These are phyloP conservation scores for Entomortierella beljakovae DNA, from an alignment of 192 early-diverging fungal genomes.

Conservation along the genomic window DNA sequence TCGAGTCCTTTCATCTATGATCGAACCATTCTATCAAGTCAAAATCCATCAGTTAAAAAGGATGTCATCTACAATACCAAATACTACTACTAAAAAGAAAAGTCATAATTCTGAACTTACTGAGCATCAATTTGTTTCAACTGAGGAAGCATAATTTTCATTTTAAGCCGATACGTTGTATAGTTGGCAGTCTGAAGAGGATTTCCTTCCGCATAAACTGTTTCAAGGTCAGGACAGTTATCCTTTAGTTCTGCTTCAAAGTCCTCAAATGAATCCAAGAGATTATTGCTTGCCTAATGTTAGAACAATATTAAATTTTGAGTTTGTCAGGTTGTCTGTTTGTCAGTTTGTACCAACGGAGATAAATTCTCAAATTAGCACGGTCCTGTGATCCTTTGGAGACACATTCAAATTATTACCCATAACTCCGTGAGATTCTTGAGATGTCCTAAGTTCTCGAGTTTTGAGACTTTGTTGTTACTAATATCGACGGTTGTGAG, in stretches of 20 bases:
- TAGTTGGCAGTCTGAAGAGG: constrained; percentile 84
- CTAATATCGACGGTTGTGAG: constrained; percentile 89
- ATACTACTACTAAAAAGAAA: background rate
- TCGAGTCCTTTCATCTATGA: background rate
- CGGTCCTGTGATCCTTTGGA: no score
- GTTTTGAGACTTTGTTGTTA: constrained; percentile 78
- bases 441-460: constrained; percentile 82
- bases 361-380: no score
- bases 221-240: constrained; percentile 71
- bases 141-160: constrained; percentile 87
- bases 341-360: no score
- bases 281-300: constrained; percentile 80
- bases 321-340: no score
- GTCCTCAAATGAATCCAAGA: constrained; percentile 81
- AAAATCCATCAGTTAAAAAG: no score
- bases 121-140: constrained; percentile 94
- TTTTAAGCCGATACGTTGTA: constrained; percentile 87
- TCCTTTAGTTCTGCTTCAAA: constrained; percentile 75
- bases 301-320: no score
- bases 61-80: no score
- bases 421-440: constrained; percentile 87
- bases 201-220: constrained; percentile 96
- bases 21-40: background rate
- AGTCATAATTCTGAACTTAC: constrained; percentile 37
- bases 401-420: constrained; percentile 59